Conservation (phyloP, 2,329 filamentous ascomycete species). For the Tolypocladium guangdongense region DNA sequence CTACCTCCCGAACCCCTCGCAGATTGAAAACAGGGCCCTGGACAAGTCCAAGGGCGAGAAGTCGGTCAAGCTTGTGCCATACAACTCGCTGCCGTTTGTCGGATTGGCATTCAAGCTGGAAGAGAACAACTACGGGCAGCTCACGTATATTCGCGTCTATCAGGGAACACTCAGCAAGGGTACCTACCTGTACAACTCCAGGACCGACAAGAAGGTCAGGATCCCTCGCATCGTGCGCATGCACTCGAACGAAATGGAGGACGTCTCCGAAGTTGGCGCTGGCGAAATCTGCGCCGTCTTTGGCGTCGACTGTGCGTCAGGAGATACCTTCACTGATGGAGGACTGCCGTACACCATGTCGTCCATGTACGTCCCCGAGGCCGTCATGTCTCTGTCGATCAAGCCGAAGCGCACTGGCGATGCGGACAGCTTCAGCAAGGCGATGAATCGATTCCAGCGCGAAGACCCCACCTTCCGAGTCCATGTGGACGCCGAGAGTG, state of each 20-base stretch:
- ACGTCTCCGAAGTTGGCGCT: slow-evolving; percentile 81
- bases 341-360: slow-evolving; percentile 89
- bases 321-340: slow-evolving; percentile 96
- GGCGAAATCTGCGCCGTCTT: slow-evolving; percentile 99
- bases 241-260: slow-evolving; percentile 99
- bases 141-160: slow-evolving; percentile 98
- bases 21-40: slow-evolving; percentile 82
- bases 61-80: slow-evolving; percentile 78
- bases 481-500: slow-evolving; percentile 80
- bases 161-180: slow-evolving; percentile 86
- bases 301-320: slow-evolving; percentile 92
- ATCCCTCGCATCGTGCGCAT: slow-evolving; percentile 96
- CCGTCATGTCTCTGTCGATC: slow-evolving; percentile 96
- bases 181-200: slow-evolving; percentile 83
- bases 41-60: slow-evolving; percentile 72
- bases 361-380: slow-evolving; percentile 95
- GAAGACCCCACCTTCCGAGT: slow-evolving; percentile 98
- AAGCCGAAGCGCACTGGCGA: slow-evolving; percentile 91
- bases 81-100: slow-evolving; percentile 88
- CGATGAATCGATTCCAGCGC: slow-evolving; percentile 96
- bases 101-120: slow-evolving; percentile 97
- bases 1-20: slow-evolving; percentile 82
- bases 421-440: slow-evolving; percentile 90
- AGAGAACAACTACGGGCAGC: slow-evolving; percentile 95
- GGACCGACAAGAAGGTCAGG: slow-evolving; percentile 91